Percentiles rank a stretch among this genome's conserved stretches.
Evolutionary conservation across 805 yeast species (phyloP).

Genomic region (Starmerella floris): DNA sequence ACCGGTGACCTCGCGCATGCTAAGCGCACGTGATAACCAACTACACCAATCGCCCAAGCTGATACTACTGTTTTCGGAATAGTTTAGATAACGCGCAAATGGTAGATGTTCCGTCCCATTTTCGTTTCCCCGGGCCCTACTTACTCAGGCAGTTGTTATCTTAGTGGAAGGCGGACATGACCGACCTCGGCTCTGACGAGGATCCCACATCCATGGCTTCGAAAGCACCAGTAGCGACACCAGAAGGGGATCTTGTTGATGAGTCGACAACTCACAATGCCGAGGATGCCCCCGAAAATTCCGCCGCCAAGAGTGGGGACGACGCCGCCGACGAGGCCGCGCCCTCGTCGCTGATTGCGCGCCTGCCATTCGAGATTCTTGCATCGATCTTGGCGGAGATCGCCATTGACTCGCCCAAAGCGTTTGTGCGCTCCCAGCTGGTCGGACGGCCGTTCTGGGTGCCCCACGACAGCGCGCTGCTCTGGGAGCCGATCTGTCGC

Average conservation of each 20-base stretch:
- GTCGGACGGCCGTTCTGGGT: slow-evolving; percentile 17
- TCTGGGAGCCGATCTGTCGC: slow-evolving; percentile 23
- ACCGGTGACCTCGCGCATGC: slow-evolving; percentile 31
- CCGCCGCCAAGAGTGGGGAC: not conserved
- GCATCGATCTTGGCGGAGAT: slow-evolving; percentile 22
- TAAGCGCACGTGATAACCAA: slow-evolving; percentile 28
- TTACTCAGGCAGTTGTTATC: no score
- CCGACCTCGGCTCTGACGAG: no score
- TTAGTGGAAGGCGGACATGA: no score
- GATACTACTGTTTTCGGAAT: no score
- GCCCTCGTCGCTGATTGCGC: slow-evolving; percentile 3
- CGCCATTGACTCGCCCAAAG: slow-evolving; percentile 17
- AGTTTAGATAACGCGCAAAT: no score
- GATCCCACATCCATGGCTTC: no score
- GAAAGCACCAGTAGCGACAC: no score
- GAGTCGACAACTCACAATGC: not conserved
- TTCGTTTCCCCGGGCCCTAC: no score
- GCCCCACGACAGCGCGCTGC: slow-evolving; percentile 16
- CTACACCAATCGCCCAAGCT: slow-evolving; percentile 28
- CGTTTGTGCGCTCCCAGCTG: slow-evolving; percentile 12
- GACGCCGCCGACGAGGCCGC: not conserved
- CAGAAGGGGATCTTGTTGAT: no score
- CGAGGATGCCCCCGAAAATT: not conserved
- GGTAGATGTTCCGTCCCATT: no score
- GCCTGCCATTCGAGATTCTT: slow-evolving; percentile 24